Evolutionary conservation across 805 yeast species (phyloP).

Genomic region (Ogataea minuta): DNA sequence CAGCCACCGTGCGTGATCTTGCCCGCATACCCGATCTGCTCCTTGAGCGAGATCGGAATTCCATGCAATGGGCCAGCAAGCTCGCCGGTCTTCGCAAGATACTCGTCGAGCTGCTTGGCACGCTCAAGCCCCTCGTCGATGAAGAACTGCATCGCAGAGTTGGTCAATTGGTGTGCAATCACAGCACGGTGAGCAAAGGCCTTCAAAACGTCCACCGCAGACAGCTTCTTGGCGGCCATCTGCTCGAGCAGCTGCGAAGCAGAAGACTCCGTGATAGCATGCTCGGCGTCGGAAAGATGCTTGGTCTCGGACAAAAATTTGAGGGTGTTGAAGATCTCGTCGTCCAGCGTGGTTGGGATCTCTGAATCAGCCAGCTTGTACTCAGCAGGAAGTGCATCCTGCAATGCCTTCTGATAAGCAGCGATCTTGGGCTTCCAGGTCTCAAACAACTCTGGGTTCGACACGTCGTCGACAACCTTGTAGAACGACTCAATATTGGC

Average conservation of each 20-base stretch:
- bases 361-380: conserved; percentile 31
- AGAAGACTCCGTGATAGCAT: conserved; percentile 41
- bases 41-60: conserved; percentile 65
- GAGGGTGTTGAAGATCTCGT: conserved; percentile 36
- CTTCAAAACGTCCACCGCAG: conserved; percentile 51
- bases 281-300: conserved; percentile 35
- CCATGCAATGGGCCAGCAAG: conserved; percentile 69
- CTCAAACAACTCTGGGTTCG: conserved; percentile 40
- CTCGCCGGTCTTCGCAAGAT: conserved; percentile 45
- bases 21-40: conserved; percentile 55
- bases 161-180: conserved; percentile 60
- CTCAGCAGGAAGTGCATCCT: conserved; percentile 26
- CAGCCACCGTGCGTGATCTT: conserved; percentile 59
- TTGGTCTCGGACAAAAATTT: conserved; percentile 35
- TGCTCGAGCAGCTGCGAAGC: conserved; percentile 42
- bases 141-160: conserved; percentile 52
- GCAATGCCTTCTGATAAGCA: conserved; percentile 36
- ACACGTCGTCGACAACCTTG: conserved; percentile 33
- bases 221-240: conserved; percentile 46
- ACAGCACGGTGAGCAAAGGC: conserved; percentile 68
- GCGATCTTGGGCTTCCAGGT: conserved; percentile 48
- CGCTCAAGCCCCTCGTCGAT: conserved; percentile 59
- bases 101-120: conserved; percentile 58
- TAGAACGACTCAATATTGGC: conserved; percentile 27
- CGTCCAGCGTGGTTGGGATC: conserved; percentile 36